Conservation (phyloP, 2,329 filamentous ascomycete genomes). For the Zarea fungicola region DNA sequence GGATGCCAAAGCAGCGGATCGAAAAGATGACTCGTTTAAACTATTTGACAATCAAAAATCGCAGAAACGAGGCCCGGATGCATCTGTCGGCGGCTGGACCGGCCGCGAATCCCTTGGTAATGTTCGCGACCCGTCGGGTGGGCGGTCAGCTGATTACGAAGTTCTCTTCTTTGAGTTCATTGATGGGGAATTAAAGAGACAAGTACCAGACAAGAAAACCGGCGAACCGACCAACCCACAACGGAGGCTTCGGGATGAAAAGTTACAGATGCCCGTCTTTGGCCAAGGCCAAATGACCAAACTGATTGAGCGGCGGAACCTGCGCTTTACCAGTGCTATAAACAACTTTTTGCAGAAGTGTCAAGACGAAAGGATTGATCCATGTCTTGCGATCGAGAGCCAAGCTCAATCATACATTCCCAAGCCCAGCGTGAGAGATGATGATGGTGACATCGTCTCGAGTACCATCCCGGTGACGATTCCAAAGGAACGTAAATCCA, state of each 20-base stretch:
- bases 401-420: constrained; percentile 60
- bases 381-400: constrained; percentile 58
- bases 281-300: constrained; percentile 88
- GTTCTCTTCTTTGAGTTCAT: constrained; percentile 89
- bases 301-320: constrained; percentile 84
- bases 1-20: constrained; percentile 64
- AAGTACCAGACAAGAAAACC: constrained; percentile 66
- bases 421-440: constrained; percentile 41
- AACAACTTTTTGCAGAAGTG: constrained; percentile 74
- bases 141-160: constrained; percentile 46
- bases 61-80: constrained; percentile 46
- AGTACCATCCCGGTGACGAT: constrained; percentile 62
- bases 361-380: constrained; percentile 57
- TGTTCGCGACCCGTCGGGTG: constrained; percentile 10
- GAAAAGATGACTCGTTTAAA: constrained; percentile 57
- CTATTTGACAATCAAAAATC: constrained; percentile 39
- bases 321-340: constrained; percentile 73
- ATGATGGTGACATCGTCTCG: constrained; percentile 26
- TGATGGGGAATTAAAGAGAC: constrained; percentile 82
- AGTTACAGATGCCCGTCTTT: constrained; percentile 86
- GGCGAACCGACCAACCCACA: constrained; percentile 65
- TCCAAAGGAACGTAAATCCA: constrained; percentile 70
- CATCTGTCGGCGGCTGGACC: constrained; percentile 52
- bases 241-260: constrained; percentile 67
- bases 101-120: constrained; percentile 40